phyloP scores from a whole-genome alignment of 2,329 filamentous ascomycete species.

The Fusarium buxicola region DNA sequence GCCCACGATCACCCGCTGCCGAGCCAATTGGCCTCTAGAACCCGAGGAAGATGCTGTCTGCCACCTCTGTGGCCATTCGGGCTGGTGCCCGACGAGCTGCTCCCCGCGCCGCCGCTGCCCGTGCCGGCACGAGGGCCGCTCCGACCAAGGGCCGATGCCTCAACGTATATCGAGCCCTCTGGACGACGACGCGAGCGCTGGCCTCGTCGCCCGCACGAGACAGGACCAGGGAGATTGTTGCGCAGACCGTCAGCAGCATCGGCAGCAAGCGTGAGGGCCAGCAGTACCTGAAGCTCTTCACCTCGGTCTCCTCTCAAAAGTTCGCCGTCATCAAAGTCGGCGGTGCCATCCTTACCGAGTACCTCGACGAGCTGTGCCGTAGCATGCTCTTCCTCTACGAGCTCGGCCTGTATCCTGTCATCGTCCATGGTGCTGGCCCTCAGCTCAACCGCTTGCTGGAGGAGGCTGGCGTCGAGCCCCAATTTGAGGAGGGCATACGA shows the following conservation, averaged over 20 bases:
- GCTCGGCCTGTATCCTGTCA: constrained; percentile 93
- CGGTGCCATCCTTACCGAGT: constrained; percentile 93
- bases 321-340: constrained; percentile 99
- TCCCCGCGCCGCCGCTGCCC: constrained; percentile 44
- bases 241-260: constrained; percentile 85
- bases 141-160: constrained; percentile 42
- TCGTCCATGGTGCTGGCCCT: constrained; percentile 94
- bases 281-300: constrained; percentile 98
- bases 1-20: constrained; percentile 18
- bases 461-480: constrained; percentile 90
- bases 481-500: constrained; percentile 96
- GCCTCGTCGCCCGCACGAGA: constrained; percentile 41
- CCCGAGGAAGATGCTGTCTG: constrained; percentile 56
- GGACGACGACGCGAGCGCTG: constrained; percentile 36
- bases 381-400: constrained; percentile 93
- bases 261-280: constrained; percentile 98
- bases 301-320: constrained; percentile 91
- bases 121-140: constrained; percentile 36
- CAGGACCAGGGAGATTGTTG: constrained; percentile 52
- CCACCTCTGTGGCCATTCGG: constrained; percentile 56
- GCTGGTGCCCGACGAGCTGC: constrained; percentile 57
- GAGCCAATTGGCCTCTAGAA: constrained; percentile 41
- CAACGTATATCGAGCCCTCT: constrained; percentile 45
- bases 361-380: constrained; percentile 90
- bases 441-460: constrained; percentile 94